phyloP scores from a whole-genome alignment of 2,329 filamentous ascomycete species.

The Colletotrichum sansevieriae region DNA sequence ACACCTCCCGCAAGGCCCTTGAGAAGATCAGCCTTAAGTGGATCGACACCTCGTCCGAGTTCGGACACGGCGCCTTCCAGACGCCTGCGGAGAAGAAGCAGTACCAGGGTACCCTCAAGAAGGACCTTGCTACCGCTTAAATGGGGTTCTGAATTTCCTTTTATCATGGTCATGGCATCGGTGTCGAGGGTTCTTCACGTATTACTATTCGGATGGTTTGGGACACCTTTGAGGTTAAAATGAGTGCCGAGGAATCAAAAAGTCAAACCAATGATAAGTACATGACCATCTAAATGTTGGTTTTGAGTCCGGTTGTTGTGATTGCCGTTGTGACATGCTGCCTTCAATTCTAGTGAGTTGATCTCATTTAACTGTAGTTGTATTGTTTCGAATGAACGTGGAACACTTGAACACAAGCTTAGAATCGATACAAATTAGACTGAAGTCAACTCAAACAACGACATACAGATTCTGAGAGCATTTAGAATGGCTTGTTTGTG shows the following conservation, averaged over 20 bases:
- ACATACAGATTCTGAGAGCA: no score
- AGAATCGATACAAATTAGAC: no score
- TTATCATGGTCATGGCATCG: constrained; percentile 64
- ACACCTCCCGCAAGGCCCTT: constrained; percentile 94
- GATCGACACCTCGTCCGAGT: constrained; percentile 99
- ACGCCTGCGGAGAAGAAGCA: constrained; percentile 97
- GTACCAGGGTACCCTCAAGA: constrained; percentile 99
- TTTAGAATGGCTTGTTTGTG: no score
- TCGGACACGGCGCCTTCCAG: constrained; percentile 99
- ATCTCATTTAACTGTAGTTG: no score
- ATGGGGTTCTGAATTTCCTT: constrained; percentile 54
- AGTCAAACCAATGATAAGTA: constrained; percentile 43
- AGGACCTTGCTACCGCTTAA: constrained; percentile 77
- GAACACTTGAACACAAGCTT: no score
- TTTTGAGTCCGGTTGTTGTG: not conserved
- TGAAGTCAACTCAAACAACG: no score
- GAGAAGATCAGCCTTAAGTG: constrained; percentile 99
- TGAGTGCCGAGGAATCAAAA: constrained; percentile 44
- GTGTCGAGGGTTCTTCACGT: constrained; percentile 64
- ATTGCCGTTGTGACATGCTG: not conserved
- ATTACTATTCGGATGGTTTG: constrained; percentile 43
- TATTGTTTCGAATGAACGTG: no score
- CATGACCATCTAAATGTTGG: constrained; percentile 27
- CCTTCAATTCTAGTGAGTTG: no score
- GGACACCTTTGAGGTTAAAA: constrained; percentile 42